Conservation (phyloP, 1,284 basidiomycete species). For the Trichosporon sp. region DNA sequence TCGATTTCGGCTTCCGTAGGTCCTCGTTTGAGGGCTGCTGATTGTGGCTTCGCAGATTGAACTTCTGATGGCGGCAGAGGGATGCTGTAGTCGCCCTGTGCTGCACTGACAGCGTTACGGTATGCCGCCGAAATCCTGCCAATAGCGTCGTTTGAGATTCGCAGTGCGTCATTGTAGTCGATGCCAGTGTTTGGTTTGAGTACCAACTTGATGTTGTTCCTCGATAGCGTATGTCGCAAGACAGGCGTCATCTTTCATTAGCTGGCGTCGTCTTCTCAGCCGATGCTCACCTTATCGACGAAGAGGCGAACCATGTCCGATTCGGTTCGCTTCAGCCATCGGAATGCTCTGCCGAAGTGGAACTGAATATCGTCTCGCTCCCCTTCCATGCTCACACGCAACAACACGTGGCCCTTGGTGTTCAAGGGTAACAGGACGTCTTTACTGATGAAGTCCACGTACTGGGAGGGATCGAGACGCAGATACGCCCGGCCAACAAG, state of each 20-base stretch:
- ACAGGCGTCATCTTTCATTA: constrained; percentile 79
- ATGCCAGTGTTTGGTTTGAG: constrained; percentile 58
- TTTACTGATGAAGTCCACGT: constrained; percentile 82
- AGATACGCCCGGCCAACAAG: constrained; percentile 88
- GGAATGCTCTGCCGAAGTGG: constrained; percentile 93
- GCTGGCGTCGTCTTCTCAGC: not conserved
- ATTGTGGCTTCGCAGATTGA: constrained; percentile 14
- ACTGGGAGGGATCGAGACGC: constrained; percentile 82
- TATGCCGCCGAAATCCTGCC: constrained; percentile 74
- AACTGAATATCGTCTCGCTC: constrained; percentile 98
- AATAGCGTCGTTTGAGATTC: constrained; percentile 52
- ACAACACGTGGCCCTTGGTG: constrained; percentile 68
- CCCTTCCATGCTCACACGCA: constrained; percentile 95
- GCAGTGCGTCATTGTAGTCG: constrained; percentile 64
- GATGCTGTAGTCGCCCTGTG: constrained; percentile 62
- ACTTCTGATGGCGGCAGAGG: constrained; percentile 64
- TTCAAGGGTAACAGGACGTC: constrained; percentile 90
- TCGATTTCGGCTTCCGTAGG: constrained; percentile 92
- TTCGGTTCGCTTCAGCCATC: constrained; percentile 88
- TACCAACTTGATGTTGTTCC: constrained; percentile 68
- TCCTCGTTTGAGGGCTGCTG: constrained; percentile 59
- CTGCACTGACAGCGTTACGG: constrained; percentile 62
- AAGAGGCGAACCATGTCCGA: constrained; percentile 94
- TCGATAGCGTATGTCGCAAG: constrained; percentile 83
- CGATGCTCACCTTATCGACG: constrained; percentile 91